A percentile compares a stretch with the other conserved stretches of the same genome.
phyloP scores from a whole-genome alignment of 805 yeast species.

The Kodamaea sagamina region DNA sequence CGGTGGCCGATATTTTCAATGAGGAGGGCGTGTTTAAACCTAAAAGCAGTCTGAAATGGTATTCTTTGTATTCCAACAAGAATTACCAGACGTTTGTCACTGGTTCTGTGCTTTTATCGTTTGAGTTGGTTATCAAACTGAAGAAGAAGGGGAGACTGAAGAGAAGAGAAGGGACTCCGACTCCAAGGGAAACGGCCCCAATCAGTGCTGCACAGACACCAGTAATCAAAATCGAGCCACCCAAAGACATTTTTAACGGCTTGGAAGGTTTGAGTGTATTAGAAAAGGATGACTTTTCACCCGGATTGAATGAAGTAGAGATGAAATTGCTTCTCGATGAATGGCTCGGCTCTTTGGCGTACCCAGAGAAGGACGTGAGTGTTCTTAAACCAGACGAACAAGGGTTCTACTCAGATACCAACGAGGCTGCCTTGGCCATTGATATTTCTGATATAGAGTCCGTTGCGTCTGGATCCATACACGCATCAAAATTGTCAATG shows the following conservation, averaged over 20 bases:
- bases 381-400: conserved; percentile 34
- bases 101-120: conserved; percentile 47
- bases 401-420: conserved; percentile 38
- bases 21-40: conserved; percentile 15
- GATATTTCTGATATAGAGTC: conserved; percentile 39
- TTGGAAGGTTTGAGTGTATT: conserved; percentile 2
- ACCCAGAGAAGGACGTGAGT: conserved; percentile 21
- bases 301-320: conserved; percentile 14
- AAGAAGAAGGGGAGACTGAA: conserved; percentile 10
- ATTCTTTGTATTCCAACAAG: conserved; percentile 42
- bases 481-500: neutral
- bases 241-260: conserved; percentile 4
- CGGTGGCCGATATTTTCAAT: conserved; percentile 31
- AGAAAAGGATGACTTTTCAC: conserved; percentile 11
- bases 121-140: conserved; percentile 35
- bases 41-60: conserved; percentile 44
- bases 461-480: conserved; percentile 3
- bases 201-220: neutral
- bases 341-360: conserved; percentile 33
- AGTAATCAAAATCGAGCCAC: conserved; percentile 2
- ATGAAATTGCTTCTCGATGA: conserved; percentile 18
- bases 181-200: neutral
- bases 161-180: conserved; percentile 5
- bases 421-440: conserved; percentile 16
- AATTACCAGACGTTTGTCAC: conserved; percentile 46